phyloP scores from a whole-genome alignment of 495 filamentous ascomycete genomes.

The Talaromyces liani region DNA sequence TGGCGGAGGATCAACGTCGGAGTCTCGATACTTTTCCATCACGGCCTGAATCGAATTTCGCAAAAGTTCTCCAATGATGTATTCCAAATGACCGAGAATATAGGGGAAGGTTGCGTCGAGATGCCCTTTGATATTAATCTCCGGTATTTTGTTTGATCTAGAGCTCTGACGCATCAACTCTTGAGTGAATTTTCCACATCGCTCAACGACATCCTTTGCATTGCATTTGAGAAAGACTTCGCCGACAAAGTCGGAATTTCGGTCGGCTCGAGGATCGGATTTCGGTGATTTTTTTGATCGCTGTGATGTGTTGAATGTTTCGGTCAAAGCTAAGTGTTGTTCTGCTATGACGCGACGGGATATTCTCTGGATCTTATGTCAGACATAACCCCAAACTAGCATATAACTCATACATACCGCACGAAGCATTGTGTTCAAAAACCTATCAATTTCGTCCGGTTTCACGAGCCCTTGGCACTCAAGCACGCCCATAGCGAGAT shows the following conservation, averaged over 20 bases:
- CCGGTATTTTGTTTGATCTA: conserved; percentile 62
- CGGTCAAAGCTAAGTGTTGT: conserved; percentile 92
- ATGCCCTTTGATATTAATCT: conserved; percentile 81
- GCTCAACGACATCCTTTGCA: conserved; percentile 79
- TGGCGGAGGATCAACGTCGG: conserved; percentile 52
- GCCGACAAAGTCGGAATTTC: conserved; percentile 81
- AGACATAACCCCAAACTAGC: not conserved
- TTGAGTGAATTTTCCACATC: conserved; percentile 66
- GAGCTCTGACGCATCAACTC: conserved; percentile 65
- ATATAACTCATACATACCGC: conserved; percentile 53
- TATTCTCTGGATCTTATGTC: conserved; percentile 55
- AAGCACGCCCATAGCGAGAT: conserved; percentile 86
- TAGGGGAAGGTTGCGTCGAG: conserved; percentile 89
- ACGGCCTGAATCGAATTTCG: conserved; percentile 92
- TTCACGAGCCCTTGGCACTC: conserved; percentile 77
- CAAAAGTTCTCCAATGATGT: conserved; percentile 91
- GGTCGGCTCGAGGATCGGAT: conserved; percentile 53
- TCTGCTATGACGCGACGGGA: conserved; percentile 95
- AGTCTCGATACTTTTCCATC: conserved; percentile 55
- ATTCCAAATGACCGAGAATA: conserved; percentile 91
- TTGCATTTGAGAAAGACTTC: conserved; percentile 94
- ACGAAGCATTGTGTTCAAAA: conserved; percentile 90
- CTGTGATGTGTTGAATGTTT: conserved; percentile 89
- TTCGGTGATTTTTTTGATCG: conserved; percentile 86
- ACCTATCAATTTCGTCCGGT: conserved; percentile 72